Conservation (phyloP, 257 asterid species). For the Penstemon eatonii region DNA sequence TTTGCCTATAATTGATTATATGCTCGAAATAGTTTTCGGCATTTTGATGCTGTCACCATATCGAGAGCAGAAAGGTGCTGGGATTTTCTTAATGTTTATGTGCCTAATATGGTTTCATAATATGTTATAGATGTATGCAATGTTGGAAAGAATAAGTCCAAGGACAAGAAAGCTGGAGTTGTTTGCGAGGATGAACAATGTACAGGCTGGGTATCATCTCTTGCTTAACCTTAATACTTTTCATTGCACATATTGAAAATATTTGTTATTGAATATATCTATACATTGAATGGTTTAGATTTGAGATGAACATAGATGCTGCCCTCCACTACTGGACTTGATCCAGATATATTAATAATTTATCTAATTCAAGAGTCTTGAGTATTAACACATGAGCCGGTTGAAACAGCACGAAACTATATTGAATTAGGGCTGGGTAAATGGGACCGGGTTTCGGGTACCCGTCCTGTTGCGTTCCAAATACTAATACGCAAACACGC, state of each 20-base stretch:
- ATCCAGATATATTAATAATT: constrained; percentile 12
- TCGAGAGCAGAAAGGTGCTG: neutral
- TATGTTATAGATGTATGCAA: constrained; percentile 72
- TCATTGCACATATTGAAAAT: constrained; percentile 10
- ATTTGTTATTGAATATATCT: neutral
- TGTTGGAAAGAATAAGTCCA: constrained; percentile 96
- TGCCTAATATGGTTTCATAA: constrained; percentile 28
- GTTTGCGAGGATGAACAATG: constrained; percentile 95
- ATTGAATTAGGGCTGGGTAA: no score
- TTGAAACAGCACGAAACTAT: neutral
- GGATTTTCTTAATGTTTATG: neutral
- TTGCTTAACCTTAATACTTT: constrained; percentile 20
- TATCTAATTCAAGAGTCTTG: neutral
- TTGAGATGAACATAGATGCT: constrained; percentile 1
- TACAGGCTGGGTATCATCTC: constrained; percentile 80
- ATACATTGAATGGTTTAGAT: constrained; percentile 12
- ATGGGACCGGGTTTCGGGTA: no score
- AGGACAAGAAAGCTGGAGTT: constrained; percentile 95
- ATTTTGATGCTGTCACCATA: neutral
- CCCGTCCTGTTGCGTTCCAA: no score
- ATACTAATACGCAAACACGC: no score
- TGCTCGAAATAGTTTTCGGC: neutral
- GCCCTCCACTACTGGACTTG: constrained; percentile 18
- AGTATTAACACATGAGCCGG: constrained; percentile 2
- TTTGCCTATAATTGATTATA: neutral